phyloP scores from a whole-genome alignment of 1,284 basidiomycete genomes.

The Rhodotorula mucilaginosa region DNA sequence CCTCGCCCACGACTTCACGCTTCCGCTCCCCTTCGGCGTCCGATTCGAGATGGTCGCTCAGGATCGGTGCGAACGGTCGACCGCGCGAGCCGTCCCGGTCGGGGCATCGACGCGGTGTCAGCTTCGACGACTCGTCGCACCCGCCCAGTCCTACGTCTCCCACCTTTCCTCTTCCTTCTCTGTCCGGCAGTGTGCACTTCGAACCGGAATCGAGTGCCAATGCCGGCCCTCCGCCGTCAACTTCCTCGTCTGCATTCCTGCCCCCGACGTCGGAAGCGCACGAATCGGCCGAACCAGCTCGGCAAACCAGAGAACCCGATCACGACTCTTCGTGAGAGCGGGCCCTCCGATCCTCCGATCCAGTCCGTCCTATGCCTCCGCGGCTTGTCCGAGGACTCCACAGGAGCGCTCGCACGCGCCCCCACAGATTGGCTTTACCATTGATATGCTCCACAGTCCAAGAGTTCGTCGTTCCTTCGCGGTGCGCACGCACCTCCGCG shows the following conservation, averaged over 20 bases:
- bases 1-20: slow-evolving; percentile 12
- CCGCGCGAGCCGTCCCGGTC: background rate
- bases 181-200: slow-evolving; percentile 4
- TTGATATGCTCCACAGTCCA: no score
- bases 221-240: no score
- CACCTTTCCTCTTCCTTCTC: background rate
- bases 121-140: background rate
- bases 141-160: background rate
- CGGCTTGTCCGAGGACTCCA: no score
- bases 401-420: no score
- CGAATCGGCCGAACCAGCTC: background rate
- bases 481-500: background rate
- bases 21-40: slow-evolving; percentile 1
- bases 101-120: slow-evolving; percentile 5
- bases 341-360: no score
- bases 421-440: no score
- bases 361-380: no score
- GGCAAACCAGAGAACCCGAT: background rate
- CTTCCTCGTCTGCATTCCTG: no score
- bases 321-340: background rate
- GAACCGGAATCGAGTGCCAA: background rate
- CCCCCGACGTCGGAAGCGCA: background rate
- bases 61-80: background rate
- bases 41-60: background rate
- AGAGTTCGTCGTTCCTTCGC: no score